Conservation (phyloP, 1,284 basidiomycete genomes). For the Malassezia sympodialis region DNA sequence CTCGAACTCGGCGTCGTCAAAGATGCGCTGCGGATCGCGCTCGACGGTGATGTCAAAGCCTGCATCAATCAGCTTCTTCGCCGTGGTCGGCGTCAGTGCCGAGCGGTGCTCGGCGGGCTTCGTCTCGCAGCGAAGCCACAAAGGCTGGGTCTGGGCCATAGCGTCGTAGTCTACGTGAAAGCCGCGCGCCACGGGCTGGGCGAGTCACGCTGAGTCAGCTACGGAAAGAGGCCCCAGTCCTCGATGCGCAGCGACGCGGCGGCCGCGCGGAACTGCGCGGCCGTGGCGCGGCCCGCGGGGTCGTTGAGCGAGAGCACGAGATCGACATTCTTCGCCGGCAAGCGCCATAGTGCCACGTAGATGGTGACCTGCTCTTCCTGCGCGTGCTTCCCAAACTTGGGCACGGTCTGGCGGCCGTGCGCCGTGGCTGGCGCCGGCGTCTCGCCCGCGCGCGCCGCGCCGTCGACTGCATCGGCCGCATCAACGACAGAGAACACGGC, state of each 20-base stretch:
- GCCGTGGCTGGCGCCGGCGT: conserved; percentile 27
- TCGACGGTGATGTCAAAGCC: conserved; percentile 89
- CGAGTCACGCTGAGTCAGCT: neutral
- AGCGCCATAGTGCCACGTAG: conserved; percentile 38
- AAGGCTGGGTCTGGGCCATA: conserved; percentile 22
- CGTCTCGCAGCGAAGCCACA: conserved; percentile 46
- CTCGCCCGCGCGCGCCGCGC: conserved; percentile 4
- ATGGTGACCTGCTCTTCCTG: conserved; percentile 31
- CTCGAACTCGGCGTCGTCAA: conserved; percentile 86
- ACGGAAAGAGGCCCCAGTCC: conserved; percentile 15
- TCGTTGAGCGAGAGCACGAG: conserved; percentile 42
- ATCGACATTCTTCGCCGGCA: conserved; percentile 35
- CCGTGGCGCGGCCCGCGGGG: conserved; percentile 9
- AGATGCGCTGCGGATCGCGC: conserved; percentile 86
- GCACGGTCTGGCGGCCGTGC: conserved; percentile 31
- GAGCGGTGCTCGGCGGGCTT: conserved; percentile 65
- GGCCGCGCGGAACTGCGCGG: neutral
- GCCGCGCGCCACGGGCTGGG: neutral
- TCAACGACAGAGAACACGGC: conserved; percentile 56
- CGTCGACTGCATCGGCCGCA: conserved; percentile 44
- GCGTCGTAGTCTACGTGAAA: neutral
- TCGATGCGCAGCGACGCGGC: conserved; percentile 14
- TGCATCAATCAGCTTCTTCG: conserved; percentile 76
- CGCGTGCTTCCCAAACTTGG: conserved; percentile 34
- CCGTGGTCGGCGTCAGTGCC: conserved; percentile 83